A percentile compares a stretch with the other conserved stretches of the same genome.
phyloP scores from a whole-genome alignment of 352 stramenopile species.

The Phytophthora citrophthora region DNA sequence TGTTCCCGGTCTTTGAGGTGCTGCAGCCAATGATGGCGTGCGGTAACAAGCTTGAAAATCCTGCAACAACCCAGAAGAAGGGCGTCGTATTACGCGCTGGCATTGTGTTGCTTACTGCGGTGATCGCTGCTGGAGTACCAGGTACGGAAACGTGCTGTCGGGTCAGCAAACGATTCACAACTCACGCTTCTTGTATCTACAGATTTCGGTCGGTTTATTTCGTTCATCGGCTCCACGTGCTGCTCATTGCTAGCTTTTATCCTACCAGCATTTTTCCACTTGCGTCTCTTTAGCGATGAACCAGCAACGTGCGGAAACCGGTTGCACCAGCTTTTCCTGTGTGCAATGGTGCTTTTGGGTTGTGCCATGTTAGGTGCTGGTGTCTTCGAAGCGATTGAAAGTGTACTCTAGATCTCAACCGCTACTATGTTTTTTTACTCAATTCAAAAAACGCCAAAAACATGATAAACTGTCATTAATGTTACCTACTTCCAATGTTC shows the following conservation, averaged over 20 bases:
- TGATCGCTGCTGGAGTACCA: constrained; percentile 82
- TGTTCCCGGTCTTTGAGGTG: constrained; percentile 92
- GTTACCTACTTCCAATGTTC: constrained; percentile 42
- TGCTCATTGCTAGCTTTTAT: constrained; percentile 92
- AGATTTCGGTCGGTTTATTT: constrained; percentile 93
- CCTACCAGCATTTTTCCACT: constrained; percentile 87
- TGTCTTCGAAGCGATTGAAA: constrained; percentile 38
- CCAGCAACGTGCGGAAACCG: constrained; percentile 18
- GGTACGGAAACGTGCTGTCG: constrained; percentile 28
- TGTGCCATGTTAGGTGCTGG: constrained; percentile 44
- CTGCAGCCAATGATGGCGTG: constrained; percentile 44
- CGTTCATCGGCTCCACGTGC: constrained; percentile 90
- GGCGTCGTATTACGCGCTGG: constrained; percentile 48
- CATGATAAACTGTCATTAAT: constrained; percentile 1
- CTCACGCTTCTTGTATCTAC: neutral
- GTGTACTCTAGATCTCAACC: constrained; percentile 30
- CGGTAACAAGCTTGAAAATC: constrained; percentile 28
- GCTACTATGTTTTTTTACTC: neutral
- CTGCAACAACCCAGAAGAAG: constrained; percentile 33
- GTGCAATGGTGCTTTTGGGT: constrained; percentile 44
- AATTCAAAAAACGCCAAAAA: neutral
- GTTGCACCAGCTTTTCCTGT: constrained; percentile 39
- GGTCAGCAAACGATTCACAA: too few relatives aligned
- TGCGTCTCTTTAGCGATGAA: constrained; percentile 66
- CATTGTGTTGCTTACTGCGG: constrained; percentile 79